Evolutionary conservation across 1,139 yeast genomes (phyloP), one percentile per base, ranked within the genome.

Genomic region (Hansenula anomala): DNA sequence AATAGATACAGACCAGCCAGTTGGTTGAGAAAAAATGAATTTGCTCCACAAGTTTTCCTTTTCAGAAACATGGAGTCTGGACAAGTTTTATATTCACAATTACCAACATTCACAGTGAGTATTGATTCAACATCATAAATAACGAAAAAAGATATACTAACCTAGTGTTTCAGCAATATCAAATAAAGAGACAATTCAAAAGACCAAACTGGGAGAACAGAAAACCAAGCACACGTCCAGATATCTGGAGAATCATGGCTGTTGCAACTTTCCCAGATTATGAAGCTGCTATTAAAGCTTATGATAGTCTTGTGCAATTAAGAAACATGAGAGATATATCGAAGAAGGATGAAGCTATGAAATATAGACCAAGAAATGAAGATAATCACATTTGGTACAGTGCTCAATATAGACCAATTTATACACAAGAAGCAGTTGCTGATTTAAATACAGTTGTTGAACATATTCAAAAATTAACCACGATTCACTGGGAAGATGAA

Each of bases 151-250:
- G 11, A 12, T n/a, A 46, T 43, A 20, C 46, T 44, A 26, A 14
- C n/a, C 9, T 18, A 13, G 19, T 12, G 69, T 2, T n/a, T n/a
- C 82, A 79, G 58, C 78, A 76, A 49, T 78, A 78, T 48, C 90
- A 89, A 60, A 80, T 87, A 52, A 78, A 79, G 47, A 72, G 70
- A 49, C 88, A 79, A 59, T 86, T 84, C 58, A 69, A 72, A 42
- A 73, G 84, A 55, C 95, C 96, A 33, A 85, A 86, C 67, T 87
- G 96, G 95, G 83, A 86, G 58, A 89, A 90, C 67, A 71, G 86
- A 55, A 76, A 74, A 52, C 97, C 97, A 6, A 56, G 64, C 6
- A 64, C 74, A 44, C 80, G 97, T 63, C 74, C 80, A 51, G 97
- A 90, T 61, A 71, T 88, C 39, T 90, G 97, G 97, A 73, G 92